Conservation (phyloP, 345 rosid species). For the Acer yangbiense region DNA sequence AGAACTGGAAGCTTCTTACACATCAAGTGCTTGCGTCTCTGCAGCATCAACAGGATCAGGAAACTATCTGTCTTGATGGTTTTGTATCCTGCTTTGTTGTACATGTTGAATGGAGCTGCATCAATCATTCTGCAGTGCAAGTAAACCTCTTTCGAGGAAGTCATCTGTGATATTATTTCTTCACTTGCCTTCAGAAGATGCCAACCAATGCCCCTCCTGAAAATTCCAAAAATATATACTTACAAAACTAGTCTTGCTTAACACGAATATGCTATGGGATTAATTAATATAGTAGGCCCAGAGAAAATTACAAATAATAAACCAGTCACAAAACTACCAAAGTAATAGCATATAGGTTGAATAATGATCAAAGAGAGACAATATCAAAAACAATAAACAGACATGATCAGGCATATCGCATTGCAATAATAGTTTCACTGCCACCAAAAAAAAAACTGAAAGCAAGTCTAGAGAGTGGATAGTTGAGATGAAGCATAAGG, state of each 20-base stretch:
- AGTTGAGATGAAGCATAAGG: neutral
- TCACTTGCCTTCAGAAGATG: slow-evolving; percentile 91
- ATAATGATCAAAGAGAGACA: slow-evolving; percentile 6
- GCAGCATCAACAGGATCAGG: slow-evolving; percentile 70
- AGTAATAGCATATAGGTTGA: neutral
- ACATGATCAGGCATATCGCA: neutral
- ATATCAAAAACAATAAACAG: neutral
- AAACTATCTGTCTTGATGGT: slow-evolving; percentile 68
- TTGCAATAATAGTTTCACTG: neutral
- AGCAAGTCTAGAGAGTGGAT: neutral
- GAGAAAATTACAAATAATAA: neutral
- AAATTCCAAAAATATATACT: slow-evolving; percentile 22
- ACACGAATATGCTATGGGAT: neutral
- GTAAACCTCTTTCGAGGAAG: slow-evolving; percentile 63
- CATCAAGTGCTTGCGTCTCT: slow-evolving; percentile 95
- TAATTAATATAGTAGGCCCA: neutral
- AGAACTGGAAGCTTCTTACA: slow-evolving; percentile 60
- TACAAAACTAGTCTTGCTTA: slow-evolving; percentile 1
- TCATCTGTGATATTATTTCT: slow-evolving; percentile 69
- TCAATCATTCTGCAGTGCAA: slow-evolving; percentile 95
- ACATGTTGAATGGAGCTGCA: slow-evolving; percentile 85
- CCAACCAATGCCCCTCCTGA: slow-evolving; percentile 93
- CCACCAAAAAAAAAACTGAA: neutral
- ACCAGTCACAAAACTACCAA: neutral
- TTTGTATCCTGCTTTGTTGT: slow-evolving; percentile 78